Evolutionary conservation across 176 grass and related monocot genomes (phyloP), one percentile per base, ranked within the genome.

Genomic region (Aechmea fasciata): DNA sequence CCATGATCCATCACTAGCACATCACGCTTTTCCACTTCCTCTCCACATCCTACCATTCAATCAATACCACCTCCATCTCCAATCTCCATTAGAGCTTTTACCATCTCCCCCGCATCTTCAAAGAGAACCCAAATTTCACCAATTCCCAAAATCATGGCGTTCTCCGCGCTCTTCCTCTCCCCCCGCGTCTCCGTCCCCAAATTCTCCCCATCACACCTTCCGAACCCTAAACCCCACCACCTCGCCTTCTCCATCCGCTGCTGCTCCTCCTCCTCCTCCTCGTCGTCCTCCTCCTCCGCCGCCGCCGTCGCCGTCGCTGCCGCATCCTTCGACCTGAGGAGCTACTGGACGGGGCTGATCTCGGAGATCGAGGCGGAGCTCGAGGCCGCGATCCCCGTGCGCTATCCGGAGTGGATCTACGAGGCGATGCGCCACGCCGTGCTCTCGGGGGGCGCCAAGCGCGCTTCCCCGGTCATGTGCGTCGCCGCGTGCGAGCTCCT

Each of bases 401-500:
- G 82, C 24, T 70, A 80, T 4, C 94, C 89, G 9, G 80, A 90
- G 57, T 73, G 87, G 19, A 83, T 99, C 80, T 85, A 85, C 77
- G 79, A 79, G 69, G 89, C 87, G 50, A 99, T 93, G 89, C 87
- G 94, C 74, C 72, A 99, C 75, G 70, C 87, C 49, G 84, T 99
- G 12, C 79, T 99, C 63, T 76, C 76, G 11, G 84, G 87, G 0
- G 82, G 73, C 49, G 88, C 83, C 78, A 99, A 99, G 77, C 89
- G 89, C 64, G 87, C 87, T 5, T 71, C 89, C 0, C 84, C 94
- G 1, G 69, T 99, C 20, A 86, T 99, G 79, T 99, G 89, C 80
- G 79, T 99, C 71, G 87, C 89, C 25, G 68, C 89, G 49, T 99
- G 89, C 77, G 89, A 99, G 84, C 89, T 99, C 66, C 81, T 99